Evolutionary conservation across 805 yeast genomes (phyloP), one percentile per base, ranked within the genome.

Genomic region (Candida silvatica): DNA sequence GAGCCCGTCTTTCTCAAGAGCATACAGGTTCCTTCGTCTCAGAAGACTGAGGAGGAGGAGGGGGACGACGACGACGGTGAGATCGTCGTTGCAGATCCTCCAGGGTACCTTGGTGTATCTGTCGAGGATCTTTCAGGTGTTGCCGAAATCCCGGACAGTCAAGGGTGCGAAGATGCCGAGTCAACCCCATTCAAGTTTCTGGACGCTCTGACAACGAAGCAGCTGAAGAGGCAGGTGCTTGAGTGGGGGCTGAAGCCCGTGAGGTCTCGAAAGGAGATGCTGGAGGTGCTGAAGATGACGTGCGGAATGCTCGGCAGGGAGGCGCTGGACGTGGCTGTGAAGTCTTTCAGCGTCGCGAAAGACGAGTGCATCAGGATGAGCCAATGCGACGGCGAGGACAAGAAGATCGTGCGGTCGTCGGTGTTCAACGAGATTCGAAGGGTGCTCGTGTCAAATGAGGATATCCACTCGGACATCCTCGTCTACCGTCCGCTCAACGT

Each of bases 171-270:
- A 5, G 14, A 20, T 20, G 14, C n/a, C 7, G 20, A 24, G 12
- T 9, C 20, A 14, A 20, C 9, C 12, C 15, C 16, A 16, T n/a
- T 14, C 23, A 23, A 14, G 16, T 20, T 39, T 15, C 31, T 35
- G 15, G 31, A 29, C 15, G 36, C 20, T 23, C 27, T 27, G 14
- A 27, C 20, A 12, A 20, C 36, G 6, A 30, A 32, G 16, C 37
- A 39, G 16, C 16, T 36, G 27, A 19, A 20, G 17, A 14, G 31
- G 5, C 40, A 43, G 29, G 39, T 56, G 18, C 34, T 34, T 20
- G 41, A 41, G 17, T 56, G 59, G 62, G 61, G 55, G 1, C 36
- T 62, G 31, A 59, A 58, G 32, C 58, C 59, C 5, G 48, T 46
- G 11, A 54, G 46, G 34, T 47, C 57, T 7, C 54, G 48, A 31